Percentiles rank a stretch among this genome's conserved stretches.
These are phyloP conservation scores for Ophiosphaerella narmari DNA, from an alignment of 2,329 filamentous ascomycete species.

Conservation along the genomic window DNA sequence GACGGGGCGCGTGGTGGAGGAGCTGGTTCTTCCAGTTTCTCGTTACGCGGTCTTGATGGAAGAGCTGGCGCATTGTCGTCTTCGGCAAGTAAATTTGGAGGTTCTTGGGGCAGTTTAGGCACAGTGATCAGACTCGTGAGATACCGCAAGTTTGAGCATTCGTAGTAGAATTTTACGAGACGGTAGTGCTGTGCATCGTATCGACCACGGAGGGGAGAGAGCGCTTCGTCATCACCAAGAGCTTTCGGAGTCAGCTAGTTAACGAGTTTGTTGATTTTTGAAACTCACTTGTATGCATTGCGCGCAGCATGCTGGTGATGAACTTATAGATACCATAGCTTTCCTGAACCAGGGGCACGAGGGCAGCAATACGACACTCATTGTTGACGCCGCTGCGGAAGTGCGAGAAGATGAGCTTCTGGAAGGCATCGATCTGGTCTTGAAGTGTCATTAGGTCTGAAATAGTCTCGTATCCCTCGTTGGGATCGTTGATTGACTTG, in stretches of 20 bases:
- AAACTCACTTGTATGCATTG: conserved; percentile 88
- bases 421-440: conserved; percentile 97
- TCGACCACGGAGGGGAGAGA: conserved; percentile 82
- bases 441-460: conserved; percentile 95
- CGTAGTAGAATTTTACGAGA: conserved; percentile 97
- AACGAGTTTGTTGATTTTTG: not conserved
- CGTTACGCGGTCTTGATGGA: conserved; percentile 71
- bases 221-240: conserved; percentile 89
- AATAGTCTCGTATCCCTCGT: conserved; percentile 96
- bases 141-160: conserved; percentile 96
- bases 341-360: conserved; percentile 93
- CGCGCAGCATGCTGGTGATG: conserved; percentile 97
- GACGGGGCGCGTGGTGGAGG: conserved; percentile 68
- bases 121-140: conserved; percentile 95
- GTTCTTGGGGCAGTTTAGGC: conserved; percentile 91
- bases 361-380: conserved; percentile 91
- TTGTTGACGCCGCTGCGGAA: conserved; percentile 92
- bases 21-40: conserved; percentile 69
- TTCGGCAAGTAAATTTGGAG: conserved; percentile 84
- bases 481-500: conserved; percentile 97
- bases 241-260: conserved; percentile 53
- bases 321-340: conserved; percentile 99
- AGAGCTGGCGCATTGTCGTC: conserved; percentile 80
- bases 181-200: conserved; percentile 98
- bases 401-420: conserved; percentile 97